Percentiles rank a stretch among this genome's conserved stretches.
Conservation (phyloP, 1,284 basidiomycete species). For the Mycena citricolor region DNA sequence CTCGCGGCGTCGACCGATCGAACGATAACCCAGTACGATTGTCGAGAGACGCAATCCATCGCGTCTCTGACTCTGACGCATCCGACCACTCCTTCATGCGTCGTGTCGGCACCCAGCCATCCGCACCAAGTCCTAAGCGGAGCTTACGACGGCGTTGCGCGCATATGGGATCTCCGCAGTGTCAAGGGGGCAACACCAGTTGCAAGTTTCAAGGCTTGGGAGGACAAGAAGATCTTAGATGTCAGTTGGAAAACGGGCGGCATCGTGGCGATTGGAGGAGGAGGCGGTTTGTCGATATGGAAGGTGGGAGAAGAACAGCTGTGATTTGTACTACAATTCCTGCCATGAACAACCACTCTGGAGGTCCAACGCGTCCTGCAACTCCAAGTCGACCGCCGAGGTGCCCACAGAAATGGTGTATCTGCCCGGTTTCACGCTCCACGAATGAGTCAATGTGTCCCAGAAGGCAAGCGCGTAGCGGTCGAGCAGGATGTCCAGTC, state of each 20-base stretch:
- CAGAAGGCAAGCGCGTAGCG: conserved; percentile 60
- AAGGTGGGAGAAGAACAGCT: conserved; percentile 41
- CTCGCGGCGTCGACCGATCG: conserved; percentile 70
- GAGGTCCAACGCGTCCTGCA: conserved; percentile 40
- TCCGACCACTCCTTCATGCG: conserved; percentile 72
- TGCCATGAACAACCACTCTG: conserved; percentile 45
- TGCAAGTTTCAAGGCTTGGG: conserved; percentile 67
- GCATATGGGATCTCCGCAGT: conserved; percentile 87
- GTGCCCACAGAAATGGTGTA: conserved; percentile 50
- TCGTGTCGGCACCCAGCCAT: conserved; percentile 45
- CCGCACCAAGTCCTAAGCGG: conserved; percentile 74
- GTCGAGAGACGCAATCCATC: conserved; percentile 44
- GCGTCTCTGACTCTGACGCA: conserved; percentile 55
- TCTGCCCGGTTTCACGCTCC: conserved; percentile 44
- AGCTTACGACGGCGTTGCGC: conserved; percentile 79
- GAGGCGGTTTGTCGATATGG: conserved; percentile 85
- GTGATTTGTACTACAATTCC: conserved; percentile 36
- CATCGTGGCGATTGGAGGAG: conserved; percentile 76
- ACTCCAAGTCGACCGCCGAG: conserved; percentile 45
- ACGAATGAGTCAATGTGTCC: conserved; percentile 43
- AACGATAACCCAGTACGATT: conserved; percentile 64
- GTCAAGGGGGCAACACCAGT: conserved; percentile 50
- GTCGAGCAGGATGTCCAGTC: conserved; percentile 50
- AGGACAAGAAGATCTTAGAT: conserved; percentile 62
- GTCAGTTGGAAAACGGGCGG: conserved; percentile 73